Evolutionary conservation across 1,139 yeast genomes (phyloP).

Genomic region (Zygosaccharomyces sapae): DNA sequence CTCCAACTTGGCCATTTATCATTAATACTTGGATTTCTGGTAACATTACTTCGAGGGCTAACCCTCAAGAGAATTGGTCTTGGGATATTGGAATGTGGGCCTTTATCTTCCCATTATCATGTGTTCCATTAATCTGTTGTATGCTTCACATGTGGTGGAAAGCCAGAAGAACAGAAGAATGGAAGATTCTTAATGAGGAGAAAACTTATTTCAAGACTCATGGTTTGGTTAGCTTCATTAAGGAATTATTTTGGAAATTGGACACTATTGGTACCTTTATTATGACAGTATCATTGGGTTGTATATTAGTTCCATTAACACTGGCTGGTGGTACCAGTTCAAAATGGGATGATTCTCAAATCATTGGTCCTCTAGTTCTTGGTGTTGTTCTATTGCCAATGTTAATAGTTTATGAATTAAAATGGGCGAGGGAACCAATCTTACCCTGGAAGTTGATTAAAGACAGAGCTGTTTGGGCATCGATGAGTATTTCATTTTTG

Average conservation of each 20-base stretch:
- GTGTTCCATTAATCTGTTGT: constrained; percentile 52
- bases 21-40: constrained; percentile 73
- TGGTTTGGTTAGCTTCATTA: constrained; percentile 20
- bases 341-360: constrained; percentile 53
- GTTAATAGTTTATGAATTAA: constrained; percentile 50
- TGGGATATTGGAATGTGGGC: constrained; percentile 78
- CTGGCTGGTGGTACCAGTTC: constrained; percentile 54
- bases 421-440: constrained; percentile 50
- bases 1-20: constrained; percentile 64
- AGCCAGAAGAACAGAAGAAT: constrained; percentile 52
- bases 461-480: constrained; percentile 65
- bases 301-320: constrained; percentile 48
- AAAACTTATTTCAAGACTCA: constrained; percentile 26
- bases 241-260: constrained; percentile 42
- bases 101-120: constrained; percentile 57
- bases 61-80: constrained; percentile 47
- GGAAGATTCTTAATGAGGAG: constrained; percentile 34
- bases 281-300: constrained; percentile 49
- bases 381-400: constrained; percentile 54
- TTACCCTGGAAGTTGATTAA: constrained; percentile 52
- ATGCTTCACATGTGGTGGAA: constrained; percentile 49
- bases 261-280: constrained; percentile 54
- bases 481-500: constrained; percentile 40
- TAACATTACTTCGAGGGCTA: constrained; percentile 42
- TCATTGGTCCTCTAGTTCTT: constrained; percentile 59